phyloP scores from a whole-genome alignment of 2,329 filamentous ascomycete species.

The Byssoonygena ceratinophila region DNA sequence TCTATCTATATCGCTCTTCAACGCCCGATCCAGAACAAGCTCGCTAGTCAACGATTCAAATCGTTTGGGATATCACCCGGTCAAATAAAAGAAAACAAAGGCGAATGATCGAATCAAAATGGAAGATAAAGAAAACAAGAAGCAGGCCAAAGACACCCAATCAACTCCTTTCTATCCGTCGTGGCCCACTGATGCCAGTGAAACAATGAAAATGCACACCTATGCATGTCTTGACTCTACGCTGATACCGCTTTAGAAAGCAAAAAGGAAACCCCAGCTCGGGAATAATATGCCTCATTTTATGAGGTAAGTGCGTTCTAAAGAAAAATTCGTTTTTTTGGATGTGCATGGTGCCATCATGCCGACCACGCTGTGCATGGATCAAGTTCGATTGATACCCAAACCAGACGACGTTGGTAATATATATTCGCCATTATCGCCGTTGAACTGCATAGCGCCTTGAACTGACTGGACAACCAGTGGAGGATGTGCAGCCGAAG shows the following conservation, averaged over 20 bases:
- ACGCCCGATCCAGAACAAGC: no score
- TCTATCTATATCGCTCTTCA: no score
- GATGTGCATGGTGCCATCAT: not conserved
- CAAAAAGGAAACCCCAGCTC: not conserved
- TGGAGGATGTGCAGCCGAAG: not conserved
- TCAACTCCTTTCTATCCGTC: not conserved
- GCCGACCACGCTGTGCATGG: not conserved
- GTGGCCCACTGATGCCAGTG: not conserved
- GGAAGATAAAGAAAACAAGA: not conserved
- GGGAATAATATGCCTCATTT: not conserved
- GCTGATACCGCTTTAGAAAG: not conserved
- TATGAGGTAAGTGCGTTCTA: not conserved
- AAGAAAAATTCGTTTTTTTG: not conserved
- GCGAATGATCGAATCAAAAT: not conserved
- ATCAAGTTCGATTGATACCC: not conserved
- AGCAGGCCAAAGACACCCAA: not conserved
- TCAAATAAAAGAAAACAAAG: not conserved
- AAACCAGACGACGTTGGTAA: not conserved
- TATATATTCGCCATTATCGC: slow-evolving; percentile 1
- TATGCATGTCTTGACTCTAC: not conserved
- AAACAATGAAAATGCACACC: not conserved
- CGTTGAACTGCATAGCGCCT: not conserved
- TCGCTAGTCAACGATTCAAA: not conserved
- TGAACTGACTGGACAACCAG: not conserved
- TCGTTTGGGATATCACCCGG: no score